phyloP scores from a whole-genome alignment of 495 filamentous ascomycete species.

The Hypoxylon fragiforme region DNA sequence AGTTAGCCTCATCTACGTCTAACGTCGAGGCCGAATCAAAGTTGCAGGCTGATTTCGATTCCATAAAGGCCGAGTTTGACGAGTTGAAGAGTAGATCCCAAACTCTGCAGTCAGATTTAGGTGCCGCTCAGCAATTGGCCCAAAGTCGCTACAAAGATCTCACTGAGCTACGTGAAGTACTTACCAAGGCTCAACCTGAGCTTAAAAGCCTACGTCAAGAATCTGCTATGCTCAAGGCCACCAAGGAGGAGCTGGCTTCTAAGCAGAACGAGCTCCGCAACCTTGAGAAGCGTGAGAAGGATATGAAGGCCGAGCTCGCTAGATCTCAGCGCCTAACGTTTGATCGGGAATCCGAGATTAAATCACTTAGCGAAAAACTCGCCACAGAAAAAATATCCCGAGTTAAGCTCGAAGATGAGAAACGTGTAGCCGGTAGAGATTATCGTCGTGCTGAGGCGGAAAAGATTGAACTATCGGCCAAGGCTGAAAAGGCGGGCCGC shows the following conservation, averaged over 20 bases:
- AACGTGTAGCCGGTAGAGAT: slow-evolving; percentile 70
- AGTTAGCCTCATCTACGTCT: slow-evolving; percentile 51
- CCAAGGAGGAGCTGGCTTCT: slow-evolving; percentile 70
- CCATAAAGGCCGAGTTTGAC: slow-evolving; percentile 72
- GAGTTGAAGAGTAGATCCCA: slow-evolving; percentile 69
- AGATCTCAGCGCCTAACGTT: slow-evolving; percentile 67
- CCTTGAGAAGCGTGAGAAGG: slow-evolving; percentile 78
- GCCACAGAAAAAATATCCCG: slow-evolving; percentile 72
- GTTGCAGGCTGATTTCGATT: slow-evolving; percentile 60
- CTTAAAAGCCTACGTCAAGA: slow-evolving; percentile 75
- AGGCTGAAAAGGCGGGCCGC: slow-evolving; percentile 64
- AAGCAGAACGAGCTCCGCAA: slow-evolving; percentile 69
- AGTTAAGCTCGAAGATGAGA: slow-evolving; percentile 74
- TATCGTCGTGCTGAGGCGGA: slow-evolving; percentile 74
- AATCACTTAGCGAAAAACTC: slow-evolving; percentile 72
- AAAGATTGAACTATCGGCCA: slow-evolving; percentile 73
- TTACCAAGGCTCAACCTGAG: slow-evolving; percentile 87
- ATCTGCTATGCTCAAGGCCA: slow-evolving; percentile 66
- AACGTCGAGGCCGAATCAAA: slow-evolving; percentile 47
- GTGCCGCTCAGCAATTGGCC: slow-evolving; percentile 82
- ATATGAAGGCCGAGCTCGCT: slow-evolving; percentile 72
- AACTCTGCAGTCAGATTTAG: slow-evolving; percentile 79
- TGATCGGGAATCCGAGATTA: slow-evolving; percentile 77
- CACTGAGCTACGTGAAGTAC: slow-evolving; percentile 71
- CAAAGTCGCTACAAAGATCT: slow-evolving; percentile 86